Evolutionary conservation across 306 rosid species (phyloP).

Genomic region (Cercis canadensis): DNA sequence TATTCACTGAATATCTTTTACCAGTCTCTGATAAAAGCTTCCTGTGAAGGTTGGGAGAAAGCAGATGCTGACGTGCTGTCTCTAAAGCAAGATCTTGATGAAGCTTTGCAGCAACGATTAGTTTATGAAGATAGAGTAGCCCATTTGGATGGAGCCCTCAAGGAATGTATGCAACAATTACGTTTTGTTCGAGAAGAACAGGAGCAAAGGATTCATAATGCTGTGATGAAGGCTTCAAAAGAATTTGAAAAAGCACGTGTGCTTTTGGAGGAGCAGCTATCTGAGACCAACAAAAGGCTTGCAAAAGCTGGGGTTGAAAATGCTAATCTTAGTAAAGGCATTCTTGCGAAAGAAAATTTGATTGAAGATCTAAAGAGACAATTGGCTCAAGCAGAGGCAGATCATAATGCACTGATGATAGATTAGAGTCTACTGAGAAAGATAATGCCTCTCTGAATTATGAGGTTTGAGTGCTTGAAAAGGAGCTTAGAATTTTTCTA

Average conservation of each 20-base stretch:
- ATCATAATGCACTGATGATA: conserved; percentile 59
- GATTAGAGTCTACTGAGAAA: conserved; percentile 74
- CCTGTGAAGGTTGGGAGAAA: conserved; percentile 72
- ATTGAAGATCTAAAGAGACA: conserved; percentile 68
- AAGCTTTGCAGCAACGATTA: conserved; percentile 59
- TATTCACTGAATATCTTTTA: background rate
- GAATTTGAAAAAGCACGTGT: conserved; percentile 64
- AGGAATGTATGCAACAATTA: conserved; percentile 92
- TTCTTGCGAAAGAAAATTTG: conserved; percentile 63
- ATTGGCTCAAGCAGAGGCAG: conserved; percentile 61
- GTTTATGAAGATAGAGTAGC: conserved; percentile 68
- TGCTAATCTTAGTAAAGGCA: conserved; percentile 66
- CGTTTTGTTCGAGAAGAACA: conserved; percentile 87
- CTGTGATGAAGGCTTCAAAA: conserved; percentile 68
- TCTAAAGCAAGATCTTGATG: conserved; percentile 62
- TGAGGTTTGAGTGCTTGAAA: conserved; percentile 83
- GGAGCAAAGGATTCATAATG: conserved; percentile 78
- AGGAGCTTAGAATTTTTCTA: too few species aligned
- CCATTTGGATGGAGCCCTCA: conserved; percentile 79
- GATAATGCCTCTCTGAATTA: conserved; percentile 69
- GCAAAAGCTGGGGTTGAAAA: conserved; percentile 63
- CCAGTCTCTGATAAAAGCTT: conserved; percentile 36
- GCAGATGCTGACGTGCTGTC: conserved; percentile 61
- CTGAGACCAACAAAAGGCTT: conserved; percentile 65
- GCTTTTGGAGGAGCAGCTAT: conserved; percentile 66